phyloP scores from a whole-genome alignment of 2,329 filamentous ascomycete genomes.

The Xylaria sp. region DNA sequence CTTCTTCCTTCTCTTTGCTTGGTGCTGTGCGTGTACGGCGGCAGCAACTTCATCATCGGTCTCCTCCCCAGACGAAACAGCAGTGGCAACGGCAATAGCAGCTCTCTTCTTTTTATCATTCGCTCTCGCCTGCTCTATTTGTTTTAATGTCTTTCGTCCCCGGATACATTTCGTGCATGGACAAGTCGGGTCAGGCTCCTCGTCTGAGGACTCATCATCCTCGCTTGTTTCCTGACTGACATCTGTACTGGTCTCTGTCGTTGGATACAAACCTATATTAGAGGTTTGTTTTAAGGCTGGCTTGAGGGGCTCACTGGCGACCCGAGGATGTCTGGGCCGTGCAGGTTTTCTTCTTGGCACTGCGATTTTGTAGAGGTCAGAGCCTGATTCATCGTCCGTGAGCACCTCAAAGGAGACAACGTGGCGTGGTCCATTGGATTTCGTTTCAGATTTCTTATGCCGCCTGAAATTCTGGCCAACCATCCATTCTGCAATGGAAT shows the following conservation, averaged over 20 bases:
- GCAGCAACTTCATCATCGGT: slow-evolving; percentile 21
- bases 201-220: slow-evolving; percentile 34
- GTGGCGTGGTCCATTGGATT: slow-evolving; percentile 28
- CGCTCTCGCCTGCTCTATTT: slow-evolving; percentile 43
- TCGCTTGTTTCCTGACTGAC: slow-evolving; percentile 35
- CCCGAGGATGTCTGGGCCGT: slow-evolving; percentile 34
- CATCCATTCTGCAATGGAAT: slow-evolving; percentile 55
- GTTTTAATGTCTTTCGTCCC: slow-evolving; percentile 44
- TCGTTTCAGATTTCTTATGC: slow-evolving; percentile 4
- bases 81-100: background rate
- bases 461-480: slow-evolving; percentile 51
- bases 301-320: slow-evolving; percentile 45
- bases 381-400: slow-evolving; percentile 63
- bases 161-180: slow-evolving; percentile 48
- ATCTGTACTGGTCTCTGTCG: slow-evolving; percentile 37
- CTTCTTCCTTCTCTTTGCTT: slow-evolving; percentile 26
- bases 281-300: slow-evolving; percentile 44
- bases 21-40: slow-evolving; percentile 16
- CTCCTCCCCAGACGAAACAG: slow-evolving; percentile 23
- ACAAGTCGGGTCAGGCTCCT: slow-evolving; percentile 52
- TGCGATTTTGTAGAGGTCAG: slow-evolving; percentile 60
- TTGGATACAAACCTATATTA: slow-evolving; percentile 13
- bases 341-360: slow-evolving; percentile 55
- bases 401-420: slow-evolving; percentile 55
- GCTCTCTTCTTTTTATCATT: slow-evolving; percentile 21